These are phyloP conservation scores for Ceratocystis destructans DNA, from an alignment of 2,329 filamentous ascomycete species.

Conservation along the genomic window DNA sequence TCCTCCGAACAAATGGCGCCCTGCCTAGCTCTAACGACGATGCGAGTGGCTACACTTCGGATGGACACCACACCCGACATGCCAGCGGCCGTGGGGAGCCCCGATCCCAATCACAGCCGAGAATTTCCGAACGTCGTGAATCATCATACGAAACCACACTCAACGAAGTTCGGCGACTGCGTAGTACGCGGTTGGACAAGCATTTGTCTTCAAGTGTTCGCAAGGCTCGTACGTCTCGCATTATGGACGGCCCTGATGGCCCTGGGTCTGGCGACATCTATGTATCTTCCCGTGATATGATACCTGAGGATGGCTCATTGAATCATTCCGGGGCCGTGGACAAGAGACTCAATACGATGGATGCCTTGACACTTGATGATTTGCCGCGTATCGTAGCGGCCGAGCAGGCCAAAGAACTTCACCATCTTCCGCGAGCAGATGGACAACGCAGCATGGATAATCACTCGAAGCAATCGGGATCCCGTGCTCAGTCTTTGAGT, in stretches of 20 bases:
- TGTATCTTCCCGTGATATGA: slow-evolving; percentile 37
- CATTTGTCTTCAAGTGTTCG: slow-evolving; percentile 86
- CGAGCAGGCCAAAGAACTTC: slow-evolving; percentile 85
- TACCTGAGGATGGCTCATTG: slow-evolving; percentile 63
- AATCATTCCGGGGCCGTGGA: slow-evolving; percentile 59
- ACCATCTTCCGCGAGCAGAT: slow-evolving; percentile 48
- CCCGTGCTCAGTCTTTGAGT: slow-evolving; percentile 8
- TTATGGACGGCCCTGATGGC: slow-evolving; percentile 72
- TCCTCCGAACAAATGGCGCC: slow-evolving; percentile 69
- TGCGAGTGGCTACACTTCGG: slow-evolving; percentile 52
- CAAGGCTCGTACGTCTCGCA: slow-evolving; percentile 76
- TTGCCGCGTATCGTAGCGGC: slow-evolving; percentile 92
- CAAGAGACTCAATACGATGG: slow-evolving; percentile 76
- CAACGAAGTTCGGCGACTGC: slow-evolving; percentile 80
- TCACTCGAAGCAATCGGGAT: slow-evolving; percentile 5
- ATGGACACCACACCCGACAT: slow-evolving; percentile 30
- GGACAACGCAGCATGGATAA: slow-evolving; percentile 31
- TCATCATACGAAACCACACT: slow-evolving; percentile 90
- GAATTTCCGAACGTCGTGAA: slow-evolving; percentile 42
- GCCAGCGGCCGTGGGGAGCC: slow-evolving; percentile 35
- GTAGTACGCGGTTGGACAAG: slow-evolving; percentile 88
- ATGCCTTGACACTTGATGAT: slow-evolving; percentile 86
- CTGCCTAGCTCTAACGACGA: slow-evolving; percentile 65
- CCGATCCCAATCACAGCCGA: slow-evolving; percentile 61
- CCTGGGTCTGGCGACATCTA: slow-evolving; percentile 58